A percentile compares a stretch with the other conserved stretches of the same genome.
Conservation (phyloP, 805 yeast species). For the Dipodascus geniculatus region DNA sequence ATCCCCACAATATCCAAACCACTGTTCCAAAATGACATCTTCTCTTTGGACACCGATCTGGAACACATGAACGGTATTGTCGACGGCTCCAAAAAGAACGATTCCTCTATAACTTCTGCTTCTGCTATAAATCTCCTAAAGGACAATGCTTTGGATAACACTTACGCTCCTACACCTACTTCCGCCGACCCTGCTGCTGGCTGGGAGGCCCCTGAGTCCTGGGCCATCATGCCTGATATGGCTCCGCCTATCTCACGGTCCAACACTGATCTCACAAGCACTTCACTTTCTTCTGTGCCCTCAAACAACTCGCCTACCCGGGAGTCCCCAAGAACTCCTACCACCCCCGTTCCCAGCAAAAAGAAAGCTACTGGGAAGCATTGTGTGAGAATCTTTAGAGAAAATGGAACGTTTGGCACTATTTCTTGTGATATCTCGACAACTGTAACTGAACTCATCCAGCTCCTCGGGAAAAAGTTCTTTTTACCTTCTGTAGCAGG, state of each 20-base stretch:
- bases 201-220: conserved; percentile 20
- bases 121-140: not conserved
- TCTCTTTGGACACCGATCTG: conserved; percentile 34
- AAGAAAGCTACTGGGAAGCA: conserved; percentile 6
- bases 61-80: conserved; percentile 43
- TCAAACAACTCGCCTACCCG: not conserved
- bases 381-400: conserved; percentile 60
- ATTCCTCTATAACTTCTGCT: not conserved
- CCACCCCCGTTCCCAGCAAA: not conserved
- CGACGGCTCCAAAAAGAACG: conserved; percentile 7
- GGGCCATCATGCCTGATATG: conserved; percentile 14
- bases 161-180: not conserved
- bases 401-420: conserved; percentile 77
- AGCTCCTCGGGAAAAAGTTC: conserved; percentile 64
- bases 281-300: not conserved
- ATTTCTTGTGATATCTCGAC: conserved; percentile 69
- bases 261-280: conserved; percentile 4
- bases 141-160: not conserved
- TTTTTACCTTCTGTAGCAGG: conserved; percentile 59
- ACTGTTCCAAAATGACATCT: conserved; percentile 3
- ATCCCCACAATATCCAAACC: conserved; percentile 5
- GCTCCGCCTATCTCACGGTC: not conserved
- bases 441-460: conserved; percentile 62
- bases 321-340: not conserved
- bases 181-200: not conserved